Conservation (phyloP, 805 yeast genomes). For the Wickerhamomyces silvicola region DNA sequence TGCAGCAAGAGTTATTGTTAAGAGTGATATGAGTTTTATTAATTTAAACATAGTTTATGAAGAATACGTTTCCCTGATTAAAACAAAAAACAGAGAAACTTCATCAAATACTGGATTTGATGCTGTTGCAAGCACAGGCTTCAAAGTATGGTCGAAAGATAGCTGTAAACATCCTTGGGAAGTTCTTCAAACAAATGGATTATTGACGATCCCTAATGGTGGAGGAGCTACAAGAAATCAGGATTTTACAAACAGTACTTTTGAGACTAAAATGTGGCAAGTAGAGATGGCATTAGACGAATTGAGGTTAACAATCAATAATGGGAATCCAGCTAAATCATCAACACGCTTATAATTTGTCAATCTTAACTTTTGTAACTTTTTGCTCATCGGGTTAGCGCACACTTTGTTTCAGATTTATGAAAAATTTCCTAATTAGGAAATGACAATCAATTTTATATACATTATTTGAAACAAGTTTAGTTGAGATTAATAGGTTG, state of each 20-base stretch:
- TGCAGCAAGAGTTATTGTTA: conserved; percentile 65
- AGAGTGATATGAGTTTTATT: conserved; percentile 49
- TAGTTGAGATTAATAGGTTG: conserved; percentile 1
- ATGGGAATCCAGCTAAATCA: conserved; percentile 13
- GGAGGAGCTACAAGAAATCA: conserved; percentile 3
- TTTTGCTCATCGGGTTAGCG: conserved; percentile 9
- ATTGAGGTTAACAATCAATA: conserved; percentile 12
- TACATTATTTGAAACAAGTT: conserved; percentile 6
- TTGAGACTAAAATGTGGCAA: conserved; percentile 22
- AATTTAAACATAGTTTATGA: conserved; percentile 73
- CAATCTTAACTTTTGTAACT: conserved; percentile 2
- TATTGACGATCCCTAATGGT: conserved; percentile 13
- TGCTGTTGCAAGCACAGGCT: conserved; percentile 25
- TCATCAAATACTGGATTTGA: conserved; percentile 20
- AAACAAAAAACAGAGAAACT: conserved; percentile 32
- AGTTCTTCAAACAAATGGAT: conserved; percentile 30
- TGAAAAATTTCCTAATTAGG: conserved; percentile 14
- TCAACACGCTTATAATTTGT: conserved; percentile 20
- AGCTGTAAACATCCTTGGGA: conserved; percentile 75
- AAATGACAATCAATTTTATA: conserved; percentile 10
- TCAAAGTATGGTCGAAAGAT: conserved; percentile 54
- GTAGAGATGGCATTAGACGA: conserved; percentile 23
- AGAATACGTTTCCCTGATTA: conserved; percentile 61
- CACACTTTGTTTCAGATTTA: too few relatives aligned
- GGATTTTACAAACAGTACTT: conserved; percentile 13